These are phyloP conservation scores for Monosporascus sp. DNA, from an alignment of 2,329 filamentous ascomycete genomes.

Conservation along the genomic window DNA sequence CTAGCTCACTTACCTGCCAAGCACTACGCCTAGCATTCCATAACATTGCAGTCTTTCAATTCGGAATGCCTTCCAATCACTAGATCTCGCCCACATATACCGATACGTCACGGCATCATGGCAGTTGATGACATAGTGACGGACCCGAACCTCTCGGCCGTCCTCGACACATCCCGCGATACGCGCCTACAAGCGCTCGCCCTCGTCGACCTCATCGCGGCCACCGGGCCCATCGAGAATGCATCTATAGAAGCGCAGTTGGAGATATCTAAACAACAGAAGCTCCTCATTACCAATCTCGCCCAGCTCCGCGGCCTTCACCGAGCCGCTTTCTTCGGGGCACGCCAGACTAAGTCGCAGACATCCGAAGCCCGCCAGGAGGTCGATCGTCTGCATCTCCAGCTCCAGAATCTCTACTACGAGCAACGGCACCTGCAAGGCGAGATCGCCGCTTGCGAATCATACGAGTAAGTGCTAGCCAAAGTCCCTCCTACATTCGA, in stretches of 20 bases:
- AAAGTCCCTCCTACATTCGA: not conserved
- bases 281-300: constrained; percentile 71
- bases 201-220: constrained; percentile 51
- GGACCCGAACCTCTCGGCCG: constrained; percentile 59
- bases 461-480: constrained; percentile 67
- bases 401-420: constrained; percentile 94
- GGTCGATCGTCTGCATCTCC: constrained; percentile 85
- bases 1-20: too few species aligned
- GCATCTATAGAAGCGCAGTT: constrained; percentile 45
- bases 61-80: not conserved
- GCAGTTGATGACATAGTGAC: constrained; percentile 54
- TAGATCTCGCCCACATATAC: not conserved
- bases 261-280: constrained; percentile 70
- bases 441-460: constrained; percentile 86
- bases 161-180: constrained; percentile 67
- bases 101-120: constrained; percentile 35
- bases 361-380: constrained; percentile 86
- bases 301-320: constrained; percentile 78
- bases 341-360: constrained; percentile 77
- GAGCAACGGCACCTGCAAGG: constrained; percentile 87
- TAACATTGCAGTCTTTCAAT: not conserved
- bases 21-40: too few species aligned
- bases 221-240: constrained; percentile 38
- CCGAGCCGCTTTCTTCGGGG: constrained; percentile 72
- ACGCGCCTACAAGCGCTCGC: constrained; percentile 67